Percentiles rank a stretch among this genome's conserved stretches.
These are phyloP conservation scores for Sclerotinia sclerotiorum DNA, from an alignment of 2,329 filamentous ascomycete genomes.

Conservation along the genomic window DNA sequence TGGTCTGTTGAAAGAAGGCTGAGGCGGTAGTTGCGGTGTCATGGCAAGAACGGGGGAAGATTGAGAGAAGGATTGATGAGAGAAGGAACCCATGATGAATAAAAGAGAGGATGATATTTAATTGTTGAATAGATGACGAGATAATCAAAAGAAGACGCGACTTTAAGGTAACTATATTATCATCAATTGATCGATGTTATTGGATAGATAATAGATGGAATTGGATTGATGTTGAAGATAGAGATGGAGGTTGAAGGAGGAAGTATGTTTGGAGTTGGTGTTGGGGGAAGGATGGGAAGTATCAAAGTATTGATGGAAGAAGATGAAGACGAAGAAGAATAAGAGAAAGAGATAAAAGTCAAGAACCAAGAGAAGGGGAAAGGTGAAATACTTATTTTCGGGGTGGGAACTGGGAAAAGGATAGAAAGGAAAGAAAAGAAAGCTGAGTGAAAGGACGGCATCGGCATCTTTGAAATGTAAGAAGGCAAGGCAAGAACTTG, in stretches of 20 bases:
- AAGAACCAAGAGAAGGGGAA: constrained; percentile 20
- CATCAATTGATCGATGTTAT: constrained; percentile 25
- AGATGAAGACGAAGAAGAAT: constrained; percentile 5
- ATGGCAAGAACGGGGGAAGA: constrained; percentile 37
- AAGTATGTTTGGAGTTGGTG: not conserved
- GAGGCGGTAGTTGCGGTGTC: constrained; percentile 35
- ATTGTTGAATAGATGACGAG: constrained; percentile 12
- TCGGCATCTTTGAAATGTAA: constrained; percentile 3
- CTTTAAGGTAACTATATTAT: constrained; percentile 7
- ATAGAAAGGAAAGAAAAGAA: constrained; percentile 23
- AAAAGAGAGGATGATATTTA: constrained; percentile 13
- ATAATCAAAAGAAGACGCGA: constrained; percentile 3
- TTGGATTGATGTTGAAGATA: constrained; percentile 5
- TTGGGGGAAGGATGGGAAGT: constrained; percentile 2
- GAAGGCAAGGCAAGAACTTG: constrained; percentile 21
- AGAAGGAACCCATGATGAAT: constrained; percentile 35
- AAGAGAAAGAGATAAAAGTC: constrained; percentile 16
- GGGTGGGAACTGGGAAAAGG: not conserved
- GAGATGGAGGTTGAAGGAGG: not conserved
- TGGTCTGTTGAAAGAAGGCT: constrained; percentile 33
- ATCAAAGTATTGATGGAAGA: constrained; percentile 14
- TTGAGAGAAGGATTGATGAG: constrained; percentile 33
- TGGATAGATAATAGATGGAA: constrained; percentile 11
- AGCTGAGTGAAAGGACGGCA: constrained; percentile 19
- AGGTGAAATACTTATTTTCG: constrained; percentile 27